Conservation (phyloP, 768 basidiomycete genomes). For the Hysterangium stoloniferum region DNA sequence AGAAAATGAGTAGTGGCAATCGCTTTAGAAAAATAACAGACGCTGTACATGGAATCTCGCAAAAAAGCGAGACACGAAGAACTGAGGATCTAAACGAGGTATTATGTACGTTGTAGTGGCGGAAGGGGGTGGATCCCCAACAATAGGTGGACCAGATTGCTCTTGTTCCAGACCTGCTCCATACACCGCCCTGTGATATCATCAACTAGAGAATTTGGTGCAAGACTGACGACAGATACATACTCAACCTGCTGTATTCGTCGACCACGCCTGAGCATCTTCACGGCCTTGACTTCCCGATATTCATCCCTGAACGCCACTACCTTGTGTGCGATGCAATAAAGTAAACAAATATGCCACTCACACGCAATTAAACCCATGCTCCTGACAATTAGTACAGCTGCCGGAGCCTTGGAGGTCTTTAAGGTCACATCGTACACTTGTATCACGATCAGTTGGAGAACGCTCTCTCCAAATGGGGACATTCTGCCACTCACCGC, state of each 20-base stretch:
- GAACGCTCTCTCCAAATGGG: conserved; percentile 4
- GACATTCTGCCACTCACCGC: conserved; percentile 38
- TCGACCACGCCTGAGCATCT: conserved; percentile 70
- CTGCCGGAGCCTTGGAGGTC: conserved; percentile 55
- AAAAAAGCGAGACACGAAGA: conserved; percentile 84
- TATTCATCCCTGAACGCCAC: conserved; percentile 67
- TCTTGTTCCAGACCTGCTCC: conserved; percentile 52
- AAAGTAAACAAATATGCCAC: conserved; percentile 25
- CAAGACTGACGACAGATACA: conserved; percentile 20
- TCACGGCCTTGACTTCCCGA: conserved; percentile 85
- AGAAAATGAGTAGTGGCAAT: neutral
- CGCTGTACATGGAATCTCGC: conserved; percentile 78
- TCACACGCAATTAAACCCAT: conserved; percentile 89
- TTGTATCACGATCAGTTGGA: conserved; percentile 25
- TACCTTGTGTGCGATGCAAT: neutral
- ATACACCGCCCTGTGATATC: conserved; percentile 29
- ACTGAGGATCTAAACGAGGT: conserved; percentile 65
- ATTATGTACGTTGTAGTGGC: conserved; percentile 38
- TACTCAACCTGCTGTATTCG: conserved; percentile 81
- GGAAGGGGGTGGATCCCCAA: conserved; percentile 18
- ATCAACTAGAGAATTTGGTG: conserved; percentile 13
- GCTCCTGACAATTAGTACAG: conserved; percentile 87
- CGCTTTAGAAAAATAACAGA: conserved; percentile 23
- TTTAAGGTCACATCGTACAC: conserved; percentile 91
- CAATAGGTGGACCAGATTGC: conserved; percentile 17